Evolutionary conservation across 192 early-diverging fungal species (phyloP).

Genomic region (Phlyctochytrium bullatum): DNA sequence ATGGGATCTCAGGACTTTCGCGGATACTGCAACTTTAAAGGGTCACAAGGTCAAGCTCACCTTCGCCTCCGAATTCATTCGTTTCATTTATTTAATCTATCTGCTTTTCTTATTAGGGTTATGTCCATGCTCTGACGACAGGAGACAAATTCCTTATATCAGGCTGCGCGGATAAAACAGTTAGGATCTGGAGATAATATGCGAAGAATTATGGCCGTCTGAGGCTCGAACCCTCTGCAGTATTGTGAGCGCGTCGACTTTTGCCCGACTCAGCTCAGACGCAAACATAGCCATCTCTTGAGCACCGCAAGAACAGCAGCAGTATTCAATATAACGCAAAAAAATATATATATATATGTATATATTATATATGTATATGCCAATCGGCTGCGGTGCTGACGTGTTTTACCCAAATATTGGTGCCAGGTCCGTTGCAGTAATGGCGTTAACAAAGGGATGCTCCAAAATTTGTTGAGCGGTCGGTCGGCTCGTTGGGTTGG

Average conservation of each 20-base stretch:
- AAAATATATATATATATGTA: not conserved
- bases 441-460: conserved; percentile 47
- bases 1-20: conserved; percentile 35
- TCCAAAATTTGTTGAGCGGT: conserved; percentile 48
- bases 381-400: too few relatives aligned
- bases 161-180: conserved; percentile 23
- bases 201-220: too few relatives aligned
- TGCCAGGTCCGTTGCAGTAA: too few relatives aligned
- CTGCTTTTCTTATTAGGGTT: conserved; percentile 13
- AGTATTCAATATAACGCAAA: not conserved
- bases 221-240: too few relatives aligned
- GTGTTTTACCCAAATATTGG: not conserved
- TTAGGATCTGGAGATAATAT: conserved; percentile 31
- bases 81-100: not conserved
- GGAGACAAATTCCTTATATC: conserved; percentile 17
- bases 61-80: not conserved
- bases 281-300: too few relatives aligned
- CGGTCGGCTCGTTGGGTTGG: conserved; percentile 53
- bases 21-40: conserved; percentile 18
- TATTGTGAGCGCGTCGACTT: too few relatives aligned
- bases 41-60: conserved; percentile 41
- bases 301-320: too few relatives aligned
- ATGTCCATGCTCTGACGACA: conserved; percentile 21
- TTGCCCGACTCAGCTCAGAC: too few relatives aligned
- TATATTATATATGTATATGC: too few relatives aligned